Percentiles rank a stretch among this genome's conserved stretches.
Evolutionary conservation across 192 early-diverging fungal genomes (phyloP).

Genomic region (Geranomyces variabilis): DNA sequence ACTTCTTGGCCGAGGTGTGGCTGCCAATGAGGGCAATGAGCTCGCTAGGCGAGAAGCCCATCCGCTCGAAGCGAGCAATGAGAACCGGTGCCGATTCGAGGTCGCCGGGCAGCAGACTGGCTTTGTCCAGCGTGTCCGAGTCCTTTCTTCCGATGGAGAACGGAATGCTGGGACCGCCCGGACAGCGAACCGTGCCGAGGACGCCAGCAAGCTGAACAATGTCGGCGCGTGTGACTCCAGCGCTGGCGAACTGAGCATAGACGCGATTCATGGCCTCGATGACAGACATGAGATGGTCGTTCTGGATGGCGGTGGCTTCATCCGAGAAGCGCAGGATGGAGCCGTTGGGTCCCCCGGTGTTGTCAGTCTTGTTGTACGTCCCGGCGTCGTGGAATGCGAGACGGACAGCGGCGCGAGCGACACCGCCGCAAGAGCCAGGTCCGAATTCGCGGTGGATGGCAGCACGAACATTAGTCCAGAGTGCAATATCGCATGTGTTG

Average conservation of each 20-base stretch:
- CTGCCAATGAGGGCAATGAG: conserved; percentile 4
- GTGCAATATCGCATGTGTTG: neutral
- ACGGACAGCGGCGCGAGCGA: conserved; percentile 7
- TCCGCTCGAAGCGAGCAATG: conserved; percentile 6
- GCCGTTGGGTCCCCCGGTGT: conserved; percentile 13
- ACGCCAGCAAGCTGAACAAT: conserved; percentile 14
- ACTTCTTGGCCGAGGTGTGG: conserved; percentile 3
- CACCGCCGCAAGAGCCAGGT: neutral
- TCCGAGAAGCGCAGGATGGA: conserved; percentile 9
- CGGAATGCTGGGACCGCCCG: conserved; percentile 10
- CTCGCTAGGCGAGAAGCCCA: neutral
- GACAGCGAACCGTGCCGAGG: conserved; percentile 4
- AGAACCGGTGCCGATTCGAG: neutral
- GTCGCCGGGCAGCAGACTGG: conserved; percentile 4
- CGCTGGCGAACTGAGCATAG: neutral
- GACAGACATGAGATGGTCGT: conserved; percentile 11
- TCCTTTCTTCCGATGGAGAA: conserved; percentile 12
- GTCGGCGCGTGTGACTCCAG: conserved; percentile 8
- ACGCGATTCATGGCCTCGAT: neutral
- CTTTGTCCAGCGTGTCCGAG: conserved; percentile 7
- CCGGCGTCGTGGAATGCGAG: conserved; percentile 18
- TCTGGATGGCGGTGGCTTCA: neutral
- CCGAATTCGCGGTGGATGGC: conserved; percentile 7
- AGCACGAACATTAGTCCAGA: conserved; percentile 2
- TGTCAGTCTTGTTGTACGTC: neutral